phyloP scores from a whole-genome alignment of 1,284 basidiomycete species.

The Cutaneotrichosporon daszewskae region DNA sequence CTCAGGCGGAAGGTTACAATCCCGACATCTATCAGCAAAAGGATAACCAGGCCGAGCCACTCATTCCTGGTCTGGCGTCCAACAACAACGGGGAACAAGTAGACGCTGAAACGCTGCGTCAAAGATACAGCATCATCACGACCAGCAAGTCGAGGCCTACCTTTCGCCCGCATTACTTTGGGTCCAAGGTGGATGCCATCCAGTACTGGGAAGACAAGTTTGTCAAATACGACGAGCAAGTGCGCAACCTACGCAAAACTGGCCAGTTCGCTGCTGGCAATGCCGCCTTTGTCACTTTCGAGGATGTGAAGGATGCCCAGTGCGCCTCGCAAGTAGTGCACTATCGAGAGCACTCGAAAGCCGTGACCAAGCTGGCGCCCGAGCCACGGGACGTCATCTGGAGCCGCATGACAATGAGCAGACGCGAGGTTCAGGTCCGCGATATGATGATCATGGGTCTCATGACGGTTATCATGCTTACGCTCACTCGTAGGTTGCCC shows the following conservation, averaged over 20 bases:
- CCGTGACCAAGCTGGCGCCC: conserved; percentile 69
- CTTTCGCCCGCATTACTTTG: conserved; percentile 31
- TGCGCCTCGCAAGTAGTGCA: conserved; percentile 82
- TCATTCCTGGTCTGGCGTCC: conserved; percentile 50
- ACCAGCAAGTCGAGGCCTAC: conserved; percentile 34
- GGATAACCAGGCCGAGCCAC: conserved; percentile 19
- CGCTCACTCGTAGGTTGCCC: conserved; percentile 58
- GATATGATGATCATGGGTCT: conserved; percentile 63
- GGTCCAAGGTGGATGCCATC: conserved; percentile 68
- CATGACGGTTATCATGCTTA: conserved; percentile 67
- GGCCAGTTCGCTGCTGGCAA: conserved; percentile 69
- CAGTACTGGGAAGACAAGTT: conserved; percentile 76
- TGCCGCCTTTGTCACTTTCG: conserved; percentile 93
- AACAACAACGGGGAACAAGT: too few relatives aligned
- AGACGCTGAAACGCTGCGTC: conserved; percentile 14
- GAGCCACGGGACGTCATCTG: conserved; percentile 96
- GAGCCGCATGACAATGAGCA: conserved; percentile 72
- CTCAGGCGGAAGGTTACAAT: conserved; percentile 49
- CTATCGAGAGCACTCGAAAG: conserved; percentile 61
- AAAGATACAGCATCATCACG: conserved; percentile 23
- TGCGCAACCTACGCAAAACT: conserved; percentile 39
- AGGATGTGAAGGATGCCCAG: conserved; percentile 90
- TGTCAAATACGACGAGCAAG: conserved; percentile 68
- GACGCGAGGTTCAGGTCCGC: conserved; percentile 57
- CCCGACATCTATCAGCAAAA: conserved; percentile 27